Evolutionary conservation across 2,329 filamentous ascomycete species (phyloP).

Genomic region (Neurospora crassa): DNA sequence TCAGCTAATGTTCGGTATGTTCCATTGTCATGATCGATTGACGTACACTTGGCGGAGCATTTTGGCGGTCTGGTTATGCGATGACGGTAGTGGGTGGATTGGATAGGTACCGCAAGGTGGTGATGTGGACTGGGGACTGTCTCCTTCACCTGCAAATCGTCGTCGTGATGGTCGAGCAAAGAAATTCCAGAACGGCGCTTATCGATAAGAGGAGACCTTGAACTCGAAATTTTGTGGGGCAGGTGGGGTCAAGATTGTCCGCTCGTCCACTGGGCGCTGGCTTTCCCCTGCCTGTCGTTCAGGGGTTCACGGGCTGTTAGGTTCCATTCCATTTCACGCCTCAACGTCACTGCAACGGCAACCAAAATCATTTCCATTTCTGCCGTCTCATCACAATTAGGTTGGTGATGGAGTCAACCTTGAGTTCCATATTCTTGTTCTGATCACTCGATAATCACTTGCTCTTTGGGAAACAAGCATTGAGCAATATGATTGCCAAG

Average conservation of each 20-base stretch:
- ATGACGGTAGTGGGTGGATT: neutral
- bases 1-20: neutral
- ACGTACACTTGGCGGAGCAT: slow-evolving; percentile 43
- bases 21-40: neutral
- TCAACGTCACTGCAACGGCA: neutral
- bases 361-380: neutral
- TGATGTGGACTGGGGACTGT: neutral
- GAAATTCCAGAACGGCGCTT: slow-evolving; percentile 12
- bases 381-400: neutral
- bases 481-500: no score
- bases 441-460: no score
- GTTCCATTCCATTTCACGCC: neutral
- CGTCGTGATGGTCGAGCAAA: slow-evolving; percentile 2
- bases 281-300: neutral
- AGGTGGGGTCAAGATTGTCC: neutral
- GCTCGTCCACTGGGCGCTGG: neutral
- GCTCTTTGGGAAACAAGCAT: no score
- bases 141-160: neutral
- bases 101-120: neutral
- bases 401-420: neutral
- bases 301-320: neutral
- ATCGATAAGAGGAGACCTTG: slow-evolving; percentile 13
- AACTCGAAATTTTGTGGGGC: neutral
- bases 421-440: no score
- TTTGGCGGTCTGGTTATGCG: slow-evolving; percentile 11